phyloP scores from a whole-genome alignment of 306 rosid genomes.

The Abrus pulchellus region DNA sequence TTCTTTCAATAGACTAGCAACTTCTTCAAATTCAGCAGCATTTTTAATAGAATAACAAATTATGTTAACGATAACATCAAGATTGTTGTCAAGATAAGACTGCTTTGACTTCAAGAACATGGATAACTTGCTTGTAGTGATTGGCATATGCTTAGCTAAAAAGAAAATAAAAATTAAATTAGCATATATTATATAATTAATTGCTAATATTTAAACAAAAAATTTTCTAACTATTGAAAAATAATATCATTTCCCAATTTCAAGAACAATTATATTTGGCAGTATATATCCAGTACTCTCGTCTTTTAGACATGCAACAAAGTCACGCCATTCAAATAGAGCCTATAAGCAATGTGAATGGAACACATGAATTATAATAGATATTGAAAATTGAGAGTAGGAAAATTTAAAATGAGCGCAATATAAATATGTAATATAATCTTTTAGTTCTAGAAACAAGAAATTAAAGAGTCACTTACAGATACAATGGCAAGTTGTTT shows the following conservation, averaged over 20 bases:
- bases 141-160: constrained; percentile 90
- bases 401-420: constrained; percentile 6
- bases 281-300: constrained; percentile 96
- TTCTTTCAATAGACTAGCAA: constrained; percentile 64
- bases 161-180: constrained; percentile 39
- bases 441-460: constrained; percentile 4
- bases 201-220: background rate
- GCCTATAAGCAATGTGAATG: constrained; percentile 67
- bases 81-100: constrained; percentile 73
- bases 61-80: constrained; percentile 73
- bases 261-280: constrained; percentile 87
- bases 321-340: constrained; percentile 89
- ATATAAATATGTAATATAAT: background rate
- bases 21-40: constrained; percentile 76
- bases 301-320: constrained; percentile 85
- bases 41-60: constrained; percentile 70
- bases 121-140: constrained; percentile 61
- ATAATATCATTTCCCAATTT: constrained; percentile 66
- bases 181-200: background rate
- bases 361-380: constrained; percentile 9
- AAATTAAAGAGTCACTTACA: constrained; percentile 51
- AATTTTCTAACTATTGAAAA: background rate
- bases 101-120: constrained; percentile 76
- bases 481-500: constrained; percentile 89
- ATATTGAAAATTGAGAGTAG: background rate